Percentiles rank a stretch among this genome's conserved stretches.
Evolutionary conservation across 805 yeast species (phyloP).

Genomic region (Myxozyma lipomycoides): DNA sequence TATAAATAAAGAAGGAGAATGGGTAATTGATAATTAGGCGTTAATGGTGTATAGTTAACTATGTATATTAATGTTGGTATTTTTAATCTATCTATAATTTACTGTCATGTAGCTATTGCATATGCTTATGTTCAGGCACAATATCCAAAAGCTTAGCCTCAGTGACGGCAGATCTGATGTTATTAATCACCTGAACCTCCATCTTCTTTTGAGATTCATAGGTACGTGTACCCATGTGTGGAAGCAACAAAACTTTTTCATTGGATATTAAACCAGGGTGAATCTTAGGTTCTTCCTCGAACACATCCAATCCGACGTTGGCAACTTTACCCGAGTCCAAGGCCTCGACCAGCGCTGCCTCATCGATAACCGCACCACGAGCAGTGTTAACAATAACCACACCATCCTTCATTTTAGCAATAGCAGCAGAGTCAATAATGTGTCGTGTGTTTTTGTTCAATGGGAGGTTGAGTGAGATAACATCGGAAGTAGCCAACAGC

Average conservation of each 20-base stretch:
- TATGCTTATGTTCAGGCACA: constrained; percentile 15
- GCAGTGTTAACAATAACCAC: constrained; percentile 79
- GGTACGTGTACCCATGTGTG: constrained; percentile 86
- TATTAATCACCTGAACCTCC: constrained; percentile 74
- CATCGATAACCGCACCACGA: constrained; percentile 76
- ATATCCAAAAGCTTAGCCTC: constrained; percentile 56
- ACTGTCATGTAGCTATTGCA: not conserved
- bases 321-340: constrained; percentile 53
- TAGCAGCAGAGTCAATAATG: constrained; percentile 55
- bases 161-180: constrained; percentile 53
- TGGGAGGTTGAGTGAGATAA: constrained; percentile 73
- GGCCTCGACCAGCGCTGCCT: constrained; percentile 49
- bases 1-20: not conserved
- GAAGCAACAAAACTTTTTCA: constrained; percentile 58
- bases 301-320: constrained; percentile 62
- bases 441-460: constrained; percentile 69
- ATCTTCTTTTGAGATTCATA: constrained; percentile 67
- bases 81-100: too few relatives aligned
- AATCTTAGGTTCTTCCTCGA: constrained; percentile 53
- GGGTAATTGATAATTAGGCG: not conserved
- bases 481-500: constrained; percentile 57
- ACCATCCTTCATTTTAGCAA: constrained; percentile 71
- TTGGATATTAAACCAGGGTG: constrained; percentile 50
- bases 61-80: not conserved
- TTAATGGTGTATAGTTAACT: not conserved